Conservation (phyloP, 768 basidiomycete genomes). For the Leccinum disarticulatum region DNA sequence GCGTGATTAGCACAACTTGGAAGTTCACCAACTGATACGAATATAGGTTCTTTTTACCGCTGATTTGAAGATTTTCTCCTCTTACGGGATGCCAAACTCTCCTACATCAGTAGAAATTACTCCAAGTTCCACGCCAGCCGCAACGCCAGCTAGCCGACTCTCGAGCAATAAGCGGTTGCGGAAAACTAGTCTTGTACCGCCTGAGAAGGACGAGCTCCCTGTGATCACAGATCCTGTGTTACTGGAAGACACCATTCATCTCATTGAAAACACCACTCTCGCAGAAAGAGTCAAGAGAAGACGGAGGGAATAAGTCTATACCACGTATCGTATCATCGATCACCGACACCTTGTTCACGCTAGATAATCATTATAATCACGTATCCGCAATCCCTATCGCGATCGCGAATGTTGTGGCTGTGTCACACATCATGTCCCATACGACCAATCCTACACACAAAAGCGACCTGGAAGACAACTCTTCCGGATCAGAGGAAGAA, state of each 20-base stretch:
- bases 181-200: constrained; percentile 5
- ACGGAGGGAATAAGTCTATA: constrained; percentile 20
- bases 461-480: constrained; percentile 35
- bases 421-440: constrained; percentile 29
- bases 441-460: constrained; percentile 40
- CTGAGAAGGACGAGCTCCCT: constrained; percentile 11
- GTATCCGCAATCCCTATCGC: too few relatives aligned
- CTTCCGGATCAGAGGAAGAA: constrained; percentile 34
- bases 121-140: constrained; percentile 24
- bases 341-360: too few relatives aligned
- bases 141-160: constrained; percentile 34
- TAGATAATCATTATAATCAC: too few relatives aligned
- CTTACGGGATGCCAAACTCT: constrained; percentile 47
- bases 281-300: constrained; percentile 46
- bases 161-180: constrained; percentile 36
- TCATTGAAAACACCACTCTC: constrained; percentile 24
- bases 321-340: neutral
- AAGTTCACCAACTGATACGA: neutral
- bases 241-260: neutral
- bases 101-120: constrained; percentile 10
- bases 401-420: constrained; percentile 14
- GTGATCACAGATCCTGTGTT: neutral
- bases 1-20: constrained; percentile 19
- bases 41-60: constrained; percentile 71
- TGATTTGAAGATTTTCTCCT: constrained; percentile 66